These are phyloP conservation scores for Wallacemonas sp. DNA, from an alignment of 208 protist genomes.

Conservation along the genomic window DNA sequence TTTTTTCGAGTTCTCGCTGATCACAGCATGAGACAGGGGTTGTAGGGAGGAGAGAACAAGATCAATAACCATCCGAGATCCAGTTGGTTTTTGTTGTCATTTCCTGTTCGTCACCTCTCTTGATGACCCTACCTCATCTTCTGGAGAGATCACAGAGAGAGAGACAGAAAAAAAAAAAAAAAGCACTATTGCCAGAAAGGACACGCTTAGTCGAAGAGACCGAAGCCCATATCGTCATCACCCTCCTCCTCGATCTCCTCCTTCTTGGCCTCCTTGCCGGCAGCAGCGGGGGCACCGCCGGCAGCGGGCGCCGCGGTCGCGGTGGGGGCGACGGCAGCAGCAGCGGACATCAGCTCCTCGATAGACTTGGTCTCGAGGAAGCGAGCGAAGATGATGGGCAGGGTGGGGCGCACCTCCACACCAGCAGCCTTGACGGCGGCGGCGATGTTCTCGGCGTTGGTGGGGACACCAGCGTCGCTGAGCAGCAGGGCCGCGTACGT, in stretches of 20 bases:
- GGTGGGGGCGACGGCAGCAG: slow-evolving; percentile 41
- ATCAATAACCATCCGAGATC: background rate
- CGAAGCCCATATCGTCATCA: slow-evolving; percentile 83
- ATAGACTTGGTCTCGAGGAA: slow-evolving; percentile 85
- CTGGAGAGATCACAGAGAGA: slow-evolving; percentile 17
- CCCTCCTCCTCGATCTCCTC: slow-evolving; percentile 52
- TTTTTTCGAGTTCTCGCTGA: no score
- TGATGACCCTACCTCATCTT: no score
- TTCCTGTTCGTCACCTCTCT: no score
- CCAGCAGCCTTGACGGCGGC: slow-evolving; percentile 69
- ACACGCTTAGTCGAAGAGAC: slow-evolving; percentile 79
- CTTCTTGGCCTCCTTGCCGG: slow-evolving; percentile 22
- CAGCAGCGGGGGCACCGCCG: slow-evolving; percentile 21
- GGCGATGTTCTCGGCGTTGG: slow-evolving; percentile 77
- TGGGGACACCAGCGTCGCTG: slow-evolving; percentile 65
- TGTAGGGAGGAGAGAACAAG: background rate
- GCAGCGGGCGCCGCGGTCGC: slow-evolving; percentile 33
- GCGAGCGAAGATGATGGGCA: slow-evolving; percentile 81
- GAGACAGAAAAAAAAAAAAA: slow-evolving; percentile 5
- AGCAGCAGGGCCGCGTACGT: slow-evolving; percentile 84
- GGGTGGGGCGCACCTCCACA: slow-evolving; percentile 62
- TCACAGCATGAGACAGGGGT: no score
- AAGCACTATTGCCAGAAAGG: no score
- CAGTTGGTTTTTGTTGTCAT: background rate
- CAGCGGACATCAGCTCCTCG: slow-evolving; percentile 61